Base-by-base conservation (phyloP, 768 basidiomycete genomes). In the Termitomyces sp. region DNA sequence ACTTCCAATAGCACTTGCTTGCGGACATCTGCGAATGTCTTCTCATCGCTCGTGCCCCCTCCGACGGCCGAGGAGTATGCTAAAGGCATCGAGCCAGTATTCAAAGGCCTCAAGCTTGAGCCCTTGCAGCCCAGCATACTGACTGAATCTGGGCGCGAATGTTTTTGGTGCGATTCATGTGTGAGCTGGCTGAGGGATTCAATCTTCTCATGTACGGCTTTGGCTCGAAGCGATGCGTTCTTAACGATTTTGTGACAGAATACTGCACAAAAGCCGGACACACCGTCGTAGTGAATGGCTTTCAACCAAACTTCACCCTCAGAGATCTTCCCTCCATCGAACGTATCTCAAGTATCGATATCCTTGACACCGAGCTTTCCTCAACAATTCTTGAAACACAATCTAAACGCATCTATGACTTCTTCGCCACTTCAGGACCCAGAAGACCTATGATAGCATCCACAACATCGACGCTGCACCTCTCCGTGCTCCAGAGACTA, bases 171-270 rank as follows among this genome's bases (percentile, higher is more conserved):
- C 82, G 86, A 42, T 89, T 88, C 69, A 72, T 82, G 44, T 74
- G 78, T 60, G 93, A 98, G 70, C 79, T 98, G 27, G 75, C 77
- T 2, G 82, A 87, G 68, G 95, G 93, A 1, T 98, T 94, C 78
- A 95, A 92, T 70, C 74, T 98, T 45, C 71, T 95, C 20, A 87
- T 93, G 70, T 93, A 93, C 65, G 96, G 96, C 1, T 83, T 86
- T 65, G 96, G 96, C 6, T 95, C 93, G 20, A 99, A 99, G 69
- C 80, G 92, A 55, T 69, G 67, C 18, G 63, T 89, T 9, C 75
- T 99, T 32, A 91, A 96, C 67, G 75, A 82, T 22, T 91, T 97
- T 56, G 93, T 88, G 1, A 74, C 69, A 4, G 73, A 79, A 0
- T 67, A 73, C 22, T 84, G 90, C 60, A 71, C 82, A 7, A 82